Evolutionary conservation across 2,329 filamentous ascomycete species (phyloP).

Genomic region (Epicoccum nigrum): DNA sequence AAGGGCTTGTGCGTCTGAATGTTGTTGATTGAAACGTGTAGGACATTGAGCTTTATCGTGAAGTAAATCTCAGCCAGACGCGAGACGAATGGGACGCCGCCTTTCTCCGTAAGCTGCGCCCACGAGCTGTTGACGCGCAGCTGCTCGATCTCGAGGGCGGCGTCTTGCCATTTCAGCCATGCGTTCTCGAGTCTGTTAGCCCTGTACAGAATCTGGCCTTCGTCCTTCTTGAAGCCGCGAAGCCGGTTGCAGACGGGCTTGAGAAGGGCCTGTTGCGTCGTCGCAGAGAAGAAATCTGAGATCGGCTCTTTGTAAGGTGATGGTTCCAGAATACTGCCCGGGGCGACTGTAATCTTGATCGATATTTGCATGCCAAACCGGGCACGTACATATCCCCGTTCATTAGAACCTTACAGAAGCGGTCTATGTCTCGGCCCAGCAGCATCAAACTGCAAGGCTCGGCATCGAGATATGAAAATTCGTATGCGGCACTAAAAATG

Average conservation of each 20-base stretch:
- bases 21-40: constrained; percentile 11
- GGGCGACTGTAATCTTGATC: constrained; percentile 18
- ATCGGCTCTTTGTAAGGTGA: constrained; percentile 6
- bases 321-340: not conserved
- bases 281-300: constrained; percentile 23
- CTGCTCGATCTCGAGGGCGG: not conserved
- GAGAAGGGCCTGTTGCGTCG: constrained; percentile 24
- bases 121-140: not conserved
- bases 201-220: not conserved
- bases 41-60: constrained; percentile 23
- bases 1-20: not conserved
- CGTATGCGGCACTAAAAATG: not conserved
- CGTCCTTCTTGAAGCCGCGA: constrained; percentile 18
- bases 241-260: constrained; percentile 20
- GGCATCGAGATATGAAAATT: not conserved
- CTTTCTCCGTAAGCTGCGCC: not conserved
- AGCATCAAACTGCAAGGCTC: constrained; percentile 14
- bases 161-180: not conserved
- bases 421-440: constrained; percentile 19
- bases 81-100: constrained; percentile 16
- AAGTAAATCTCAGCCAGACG: constrained; percentile 25
- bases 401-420: constrained; percentile 17
- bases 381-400: constrained; percentile 11
- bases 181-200: not conserved
- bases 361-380: constrained; percentile 3